Evolutionary conservation across 139 green algal genomes (phyloP), one percentile per base, ranked within the genome.

Genomic region (Tetraselmis striata): DNA sequence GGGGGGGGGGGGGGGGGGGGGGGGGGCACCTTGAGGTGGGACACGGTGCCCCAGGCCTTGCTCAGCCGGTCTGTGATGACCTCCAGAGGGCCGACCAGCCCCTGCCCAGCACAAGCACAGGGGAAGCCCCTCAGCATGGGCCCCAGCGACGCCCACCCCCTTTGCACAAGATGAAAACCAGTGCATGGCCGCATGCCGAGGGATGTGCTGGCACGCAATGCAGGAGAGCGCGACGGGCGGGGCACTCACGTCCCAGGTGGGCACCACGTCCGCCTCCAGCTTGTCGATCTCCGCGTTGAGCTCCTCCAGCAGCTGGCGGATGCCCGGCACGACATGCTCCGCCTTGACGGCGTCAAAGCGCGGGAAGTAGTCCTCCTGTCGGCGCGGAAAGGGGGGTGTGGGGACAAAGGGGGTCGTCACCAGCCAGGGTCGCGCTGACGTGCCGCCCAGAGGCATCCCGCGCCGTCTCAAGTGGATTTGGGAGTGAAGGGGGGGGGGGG

Each of bases 311-410:
- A 98, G 84, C n/a, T 84, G 30, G 2, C 81, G 77, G 59, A 98
- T 95, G 45, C 92, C 95, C 0, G 96, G 96, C 32, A 97, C 94
- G 1, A 98, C 95, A 84, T 98, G 93, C 86, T 97, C 90, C 1
- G 96, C 86, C 79, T 95, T 91, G 27, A 98, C 91, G 28, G 90
- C 59, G 81, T 97, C 88, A 77, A 93, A 98, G 0, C 86, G 80
- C 0, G 95, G 95, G 79, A 98, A 92, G 29, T 81, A 80, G 1
- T 79, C 80, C 59, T 94, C 89, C 91, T 95, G 87, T 30, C 86
- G 76, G 27, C 85, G 76, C 5, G 27, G 81, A 5, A 24, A 32
- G 2, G 29, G 32, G n/a, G n/a, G n/a, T n/a, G n/a, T n/a, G n/a
- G n/a, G n/a, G n/a, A n/a, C n/a, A n/a, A n/a, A n/a, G n/a, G n/a